Evolutionary conservation across 352 stramenopile species (phyloP).

Genomic region (Aphanomyces stellatus): DNA sequence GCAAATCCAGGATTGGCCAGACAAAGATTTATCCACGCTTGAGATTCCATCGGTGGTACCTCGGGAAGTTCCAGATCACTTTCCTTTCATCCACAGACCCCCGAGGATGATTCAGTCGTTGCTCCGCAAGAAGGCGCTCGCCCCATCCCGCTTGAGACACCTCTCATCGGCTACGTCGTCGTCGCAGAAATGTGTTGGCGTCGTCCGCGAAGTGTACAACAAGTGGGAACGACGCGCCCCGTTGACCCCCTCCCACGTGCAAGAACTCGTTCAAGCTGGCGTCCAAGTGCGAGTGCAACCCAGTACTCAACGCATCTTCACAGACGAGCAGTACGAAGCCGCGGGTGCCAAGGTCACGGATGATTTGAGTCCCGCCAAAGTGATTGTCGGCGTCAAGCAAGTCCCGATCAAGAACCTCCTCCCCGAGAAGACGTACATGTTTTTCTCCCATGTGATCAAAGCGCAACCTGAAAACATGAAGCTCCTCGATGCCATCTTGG

Average conservation of each 20-base stretch:
- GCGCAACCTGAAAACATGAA: slow-evolving; percentile 94
- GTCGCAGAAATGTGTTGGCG: slow-evolving; percentile 64
- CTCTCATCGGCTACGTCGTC: not conserved
- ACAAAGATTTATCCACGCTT: not conserved
- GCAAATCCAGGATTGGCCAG: too few species aligned
- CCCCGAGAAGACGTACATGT: slow-evolving; percentile 92
- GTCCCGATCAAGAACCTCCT: slow-evolving; percentile 76
- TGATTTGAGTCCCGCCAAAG: slow-evolving; percentile 75
- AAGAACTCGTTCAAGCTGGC: slow-evolving; percentile 66
- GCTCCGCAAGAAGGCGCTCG: slow-evolving; percentile 13
- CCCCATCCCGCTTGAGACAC: slow-evolving; percentile 1
- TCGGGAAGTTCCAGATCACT: not conserved
- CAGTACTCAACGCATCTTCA: slow-evolving; percentile 87
- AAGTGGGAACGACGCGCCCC: slow-evolving; percentile 93
- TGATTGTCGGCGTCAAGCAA: slow-evolving; percentile 96
- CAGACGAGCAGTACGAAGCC: slow-evolving; percentile 85
- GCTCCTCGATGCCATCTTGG: slow-evolving; percentile 87
- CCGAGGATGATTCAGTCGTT: slow-evolving; percentile 11
- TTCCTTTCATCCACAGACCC: not conserved
- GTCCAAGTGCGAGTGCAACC: slow-evolving; percentile 91
- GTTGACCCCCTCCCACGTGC: slow-evolving; percentile 86
- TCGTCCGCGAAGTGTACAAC: slow-evolving; percentile 91
- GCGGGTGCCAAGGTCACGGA: slow-evolving; percentile 86
- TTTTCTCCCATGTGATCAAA: slow-evolving; percentile 97
- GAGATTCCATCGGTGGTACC: not conserved